Percentiles rank a stretch among this genome's conserved stretches.
phyloP scores from a whole-genome alignment of 352 stramenopile genomes.

The Globisporangium splendens region DNA sequence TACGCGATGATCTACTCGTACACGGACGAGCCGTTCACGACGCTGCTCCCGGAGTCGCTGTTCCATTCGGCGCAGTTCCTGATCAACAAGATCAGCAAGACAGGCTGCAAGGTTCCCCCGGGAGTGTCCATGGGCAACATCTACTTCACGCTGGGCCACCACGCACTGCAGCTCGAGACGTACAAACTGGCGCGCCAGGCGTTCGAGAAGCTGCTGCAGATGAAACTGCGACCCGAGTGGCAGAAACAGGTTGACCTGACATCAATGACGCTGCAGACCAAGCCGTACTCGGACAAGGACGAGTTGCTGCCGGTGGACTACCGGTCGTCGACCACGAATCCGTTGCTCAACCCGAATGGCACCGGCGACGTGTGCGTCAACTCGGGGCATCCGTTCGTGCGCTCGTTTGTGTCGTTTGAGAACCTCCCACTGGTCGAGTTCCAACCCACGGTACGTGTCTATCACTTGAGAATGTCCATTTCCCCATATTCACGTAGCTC shows the following conservation, averaged over 20 bases:
- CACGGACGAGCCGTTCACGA: slow-evolving; percentile 94
- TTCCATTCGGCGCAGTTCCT: slow-evolving; percentile 92
- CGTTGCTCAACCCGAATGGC: slow-evolving; percentile 88
- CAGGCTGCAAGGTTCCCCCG: slow-evolving; percentile 32
- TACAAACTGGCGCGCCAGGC: slow-evolving; percentile 91
- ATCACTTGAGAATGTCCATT: background rate
- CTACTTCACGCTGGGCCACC: slow-evolving; percentile 94
- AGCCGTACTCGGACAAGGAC: slow-evolving; percentile 90
- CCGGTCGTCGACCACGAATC: slow-evolving; percentile 90
- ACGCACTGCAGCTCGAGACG: slow-evolving; percentile 87
- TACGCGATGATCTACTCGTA: slow-evolving; percentile 92
- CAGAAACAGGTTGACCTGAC: slow-evolving; percentile 88
- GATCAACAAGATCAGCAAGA: slow-evolving; percentile 83
- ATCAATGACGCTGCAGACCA: slow-evolving; percentile 90
- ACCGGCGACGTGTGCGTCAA: slow-evolving; percentile 90
- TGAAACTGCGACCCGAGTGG: slow-evolving; percentile 86
- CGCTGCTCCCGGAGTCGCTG: slow-evolving; percentile 86
- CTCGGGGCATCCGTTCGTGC: slow-evolving; percentile 93
- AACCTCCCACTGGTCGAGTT: slow-evolving; percentile 96
- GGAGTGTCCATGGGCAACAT: slow-evolving; percentile 90
- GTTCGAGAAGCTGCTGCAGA: slow-evolving; percentile 92
- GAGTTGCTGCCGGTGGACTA: slow-evolving; percentile 95
- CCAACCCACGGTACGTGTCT: slow-evolving; percentile 46
- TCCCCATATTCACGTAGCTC: background rate
- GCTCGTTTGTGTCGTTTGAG: slow-evolving; percentile 95